These are phyloP conservation scores for Zymoseptoria ardabiliae DNA, from an alignment of 2,329 filamentous ascomycete genomes.

Conservation along the genomic window DNA sequence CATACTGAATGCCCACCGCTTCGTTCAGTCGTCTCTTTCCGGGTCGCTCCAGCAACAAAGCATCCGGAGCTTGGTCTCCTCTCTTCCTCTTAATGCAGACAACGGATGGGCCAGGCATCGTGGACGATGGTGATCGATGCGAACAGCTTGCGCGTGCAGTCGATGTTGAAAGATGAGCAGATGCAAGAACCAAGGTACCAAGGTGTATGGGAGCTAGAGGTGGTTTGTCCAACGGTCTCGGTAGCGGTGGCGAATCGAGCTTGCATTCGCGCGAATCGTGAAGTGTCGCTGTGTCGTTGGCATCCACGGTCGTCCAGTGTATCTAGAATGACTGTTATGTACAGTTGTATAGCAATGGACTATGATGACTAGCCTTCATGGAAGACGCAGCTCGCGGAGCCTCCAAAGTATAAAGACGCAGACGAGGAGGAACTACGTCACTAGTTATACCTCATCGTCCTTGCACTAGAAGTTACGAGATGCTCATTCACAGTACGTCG, in stretches of 20 bases:
- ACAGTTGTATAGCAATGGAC: neutral
- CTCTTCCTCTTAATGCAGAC: conserved; percentile 26
- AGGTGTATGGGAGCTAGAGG: neutral
- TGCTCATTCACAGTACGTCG: too few species aligned
- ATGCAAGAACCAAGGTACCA: neutral
- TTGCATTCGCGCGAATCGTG: neutral
- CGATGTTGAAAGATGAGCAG: neutral
- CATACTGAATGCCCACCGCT: conserved; percentile 10
- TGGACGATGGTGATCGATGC: conserved; percentile 4
- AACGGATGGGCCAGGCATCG: conserved; percentile 19
- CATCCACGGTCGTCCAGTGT: neutral
- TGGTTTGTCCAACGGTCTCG: neutral
- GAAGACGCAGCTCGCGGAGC: neutral
- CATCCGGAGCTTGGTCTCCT: conserved; percentile 21
- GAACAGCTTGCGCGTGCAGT: neutral
- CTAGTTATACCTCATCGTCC: neutral
- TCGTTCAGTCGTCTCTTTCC: conserved; percentile 19
- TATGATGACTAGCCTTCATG: neutral
- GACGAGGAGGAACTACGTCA: neutral
- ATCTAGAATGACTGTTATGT: neutral
- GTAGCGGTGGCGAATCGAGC: neutral
- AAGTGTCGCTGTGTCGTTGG: neutral
- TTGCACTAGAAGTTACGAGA: too few species aligned
- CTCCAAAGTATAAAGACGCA: neutral
- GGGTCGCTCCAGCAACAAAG: conserved; percentile 20